Base-by-base conservation (phyloP, 2,329 filamentous ascomycete species). In the Beauveria sp. region DNA sequence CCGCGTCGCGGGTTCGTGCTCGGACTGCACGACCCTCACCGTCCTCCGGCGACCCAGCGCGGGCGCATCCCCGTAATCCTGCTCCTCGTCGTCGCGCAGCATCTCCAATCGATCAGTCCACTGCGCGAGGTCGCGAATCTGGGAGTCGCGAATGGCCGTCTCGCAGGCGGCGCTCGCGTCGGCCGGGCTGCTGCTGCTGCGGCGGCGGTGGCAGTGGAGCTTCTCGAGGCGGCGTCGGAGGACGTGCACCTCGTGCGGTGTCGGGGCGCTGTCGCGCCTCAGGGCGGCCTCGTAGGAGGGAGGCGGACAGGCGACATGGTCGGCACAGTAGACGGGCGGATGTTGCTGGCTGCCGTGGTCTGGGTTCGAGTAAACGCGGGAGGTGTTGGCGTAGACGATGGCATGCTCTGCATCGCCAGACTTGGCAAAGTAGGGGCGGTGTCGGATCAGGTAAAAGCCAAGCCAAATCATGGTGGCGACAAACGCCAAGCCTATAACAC, bases 41-140 rank as follows among this genome's bases (percentile, higher is more conserved):
- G 49, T 34, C 22, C 43, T 28, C 8, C 43, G 43, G 9, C 26
- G 45, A 6, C 22, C 9, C 43, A 26, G 30, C 28, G 30, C 20
- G 30, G 22, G 24, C 18, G 34, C 34, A 38, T 38, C 34, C 34
- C 52, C 42, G 24, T 20, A 38, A 22, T 40, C 24, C 38, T 54
- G 28, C 51, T 40, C 60, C 28, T 38, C 43, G 6, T 50, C 16
- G 1, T 55, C 42, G 12, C 50, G 18, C 40, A 59, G 34, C 26
- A 26, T 28, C 43, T 66, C 63, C 40, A 66, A 60, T 12, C 61
- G 51, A 24, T 58, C 43, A 5, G 65, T 66, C 63, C 65, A 65
- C 18, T n/a, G 52, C 24, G 51, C 22, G 10, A 66, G 53, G 43
- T 50, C 40, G 3, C 49, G 59, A 22, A 63, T 60, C 26, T 65